Base-by-base conservation (phyloP, 441 rosid genomes). In the Populus hybrid region DNA sequence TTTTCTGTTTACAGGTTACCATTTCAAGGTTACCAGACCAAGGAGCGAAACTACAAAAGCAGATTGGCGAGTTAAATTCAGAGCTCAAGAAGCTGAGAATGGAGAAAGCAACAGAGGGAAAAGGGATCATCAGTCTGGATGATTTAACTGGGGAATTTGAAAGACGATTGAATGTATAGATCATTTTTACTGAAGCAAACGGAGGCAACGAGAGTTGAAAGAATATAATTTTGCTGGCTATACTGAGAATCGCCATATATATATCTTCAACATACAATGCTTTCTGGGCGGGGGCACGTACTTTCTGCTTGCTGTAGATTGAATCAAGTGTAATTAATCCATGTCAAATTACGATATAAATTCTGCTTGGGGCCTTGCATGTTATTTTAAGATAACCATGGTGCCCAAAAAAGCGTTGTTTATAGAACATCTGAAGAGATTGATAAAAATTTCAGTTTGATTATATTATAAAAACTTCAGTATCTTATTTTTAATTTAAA, bases 71-170 rank as follows among this genome's bases (percentile, higher is more conserved):
- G 4, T 30, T 93, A 85, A 88, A 87, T 69, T 78, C 59, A 26
- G 93, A 94, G 86, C 97, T 95, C 7, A 35, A 84, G 57, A 85
- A 82, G 74, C 77, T 85, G 10, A 87, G 73, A 71, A 84, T 79
- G 80, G 87, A 85, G 24, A 75, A 81, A 57, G 71, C 63, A 79
- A 63, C 80, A 1, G 83, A 83, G 76, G 72, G 71, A 65, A 83
- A 83, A 77, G 61, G 61, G n/a, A 86, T 89, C 69, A 87, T 89
- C 35, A 86, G 88, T 80, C 78, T 91, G 85, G 97, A 92, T 77
- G 92, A 86, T 14, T 66, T 94, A 50, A 86, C 87, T 54, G 90
- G 83, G 38, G 84, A 91, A 70, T 86, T 95, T 76, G 83, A 82
- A 70, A 84, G 81, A 79, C 85, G 74, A 69, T 30, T 95, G 87